Evolutionary conservation across 169 alveolate genomes (phyloP).

Genomic region (Babesia sp.): DNA sequence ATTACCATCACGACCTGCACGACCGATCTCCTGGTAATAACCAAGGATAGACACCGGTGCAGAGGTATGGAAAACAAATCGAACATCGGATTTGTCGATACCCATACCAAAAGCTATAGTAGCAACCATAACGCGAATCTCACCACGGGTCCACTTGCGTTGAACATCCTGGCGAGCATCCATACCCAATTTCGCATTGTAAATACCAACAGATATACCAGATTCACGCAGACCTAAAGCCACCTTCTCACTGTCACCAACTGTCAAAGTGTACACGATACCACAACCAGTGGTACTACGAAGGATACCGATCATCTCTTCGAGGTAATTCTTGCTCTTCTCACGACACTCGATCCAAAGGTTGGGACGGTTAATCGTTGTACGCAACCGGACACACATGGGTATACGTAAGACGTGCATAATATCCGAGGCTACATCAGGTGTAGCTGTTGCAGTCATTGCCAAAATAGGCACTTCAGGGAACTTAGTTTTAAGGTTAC

Average conservation of each 20-base stretch:
- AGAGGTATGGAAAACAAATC: slow-evolving; percentile 94
- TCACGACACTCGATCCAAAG: slow-evolving; percentile 84
- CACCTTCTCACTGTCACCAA: slow-evolving; percentile 92
- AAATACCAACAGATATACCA: slow-evolving; percentile 80
- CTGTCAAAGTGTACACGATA: slow-evolving; percentile 91
- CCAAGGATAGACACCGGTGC: slow-evolving; percentile 93
- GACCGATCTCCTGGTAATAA: slow-evolving; percentile 95
- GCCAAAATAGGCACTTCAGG: slow-evolving; percentile 94
- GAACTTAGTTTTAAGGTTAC: slow-evolving; percentile 80
- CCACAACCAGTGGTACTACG: slow-evolving; percentile 65
- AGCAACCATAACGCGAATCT: slow-evolving; percentile 92
- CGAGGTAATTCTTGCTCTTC: slow-evolving; percentile 46
- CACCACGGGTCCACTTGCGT: slow-evolving; percentile 90
- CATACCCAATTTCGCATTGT: slow-evolving; percentile 82
- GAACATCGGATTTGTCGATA: slow-evolving; percentile 95
- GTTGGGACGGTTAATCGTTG: slow-evolving; percentile 77
- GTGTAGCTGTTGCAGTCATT: slow-evolving; percentile 97
- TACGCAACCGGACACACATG: slow-evolving; percentile 63
- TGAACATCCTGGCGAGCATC: slow-evolving; percentile 79
- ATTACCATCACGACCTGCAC: slow-evolving; percentile 98
- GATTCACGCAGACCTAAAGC: slow-evolving; percentile 82
- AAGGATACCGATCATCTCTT: slow-evolving; percentile 68
- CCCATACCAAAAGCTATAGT: slow-evolving; percentile 99
- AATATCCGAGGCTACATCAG: slow-evolving; percentile 91
- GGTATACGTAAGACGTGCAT: slow-evolving; percentile 81